phyloP scores from a whole-genome alignment of 1,284 basidiomycete genomes.

The Trametes versicolor region DNA sequence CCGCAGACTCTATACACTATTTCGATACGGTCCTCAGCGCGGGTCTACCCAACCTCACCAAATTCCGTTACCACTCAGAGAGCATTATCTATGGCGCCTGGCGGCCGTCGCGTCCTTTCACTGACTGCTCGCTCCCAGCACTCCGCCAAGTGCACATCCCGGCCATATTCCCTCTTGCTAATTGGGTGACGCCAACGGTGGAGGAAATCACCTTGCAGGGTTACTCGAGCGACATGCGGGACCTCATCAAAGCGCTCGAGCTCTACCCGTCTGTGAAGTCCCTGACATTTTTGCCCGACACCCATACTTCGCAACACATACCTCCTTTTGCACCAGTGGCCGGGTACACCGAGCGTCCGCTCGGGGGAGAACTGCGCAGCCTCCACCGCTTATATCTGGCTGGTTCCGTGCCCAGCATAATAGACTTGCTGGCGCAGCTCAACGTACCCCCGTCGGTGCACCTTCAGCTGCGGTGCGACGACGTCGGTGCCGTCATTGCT shows the following conservation, averaged over 20 bases:
- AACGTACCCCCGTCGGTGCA: not conserved
- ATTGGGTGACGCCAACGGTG: not conserved
- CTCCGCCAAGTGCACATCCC: not conserved
- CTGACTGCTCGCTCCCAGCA: not conserved
- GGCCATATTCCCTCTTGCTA: not conserved
- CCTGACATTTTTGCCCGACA: not conserved
- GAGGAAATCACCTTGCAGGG: not conserved
- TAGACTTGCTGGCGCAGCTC: not conserved
- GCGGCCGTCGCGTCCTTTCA: not conserved
- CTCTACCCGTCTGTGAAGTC: not conserved
- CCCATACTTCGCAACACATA: not conserved
- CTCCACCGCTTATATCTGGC: not conserved
- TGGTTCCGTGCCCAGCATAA: not conserved
- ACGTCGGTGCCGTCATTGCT: not conserved
- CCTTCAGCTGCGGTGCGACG: not conserved
- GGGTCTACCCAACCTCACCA: not conserved
- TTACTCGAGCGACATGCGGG: not conserved
- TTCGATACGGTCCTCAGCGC: not conserved
- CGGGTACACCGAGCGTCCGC: not conserved
- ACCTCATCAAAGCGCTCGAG: not conserved
- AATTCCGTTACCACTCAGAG: not conserved
- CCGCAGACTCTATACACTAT: no score
- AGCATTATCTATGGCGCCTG: not conserved
- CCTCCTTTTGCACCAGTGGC: no score
- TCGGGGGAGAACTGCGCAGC: not conserved